phyloP scores from a whole-genome alignment of 139 green algal genomes.

The Chlamydomonas asymmetrica region DNA sequence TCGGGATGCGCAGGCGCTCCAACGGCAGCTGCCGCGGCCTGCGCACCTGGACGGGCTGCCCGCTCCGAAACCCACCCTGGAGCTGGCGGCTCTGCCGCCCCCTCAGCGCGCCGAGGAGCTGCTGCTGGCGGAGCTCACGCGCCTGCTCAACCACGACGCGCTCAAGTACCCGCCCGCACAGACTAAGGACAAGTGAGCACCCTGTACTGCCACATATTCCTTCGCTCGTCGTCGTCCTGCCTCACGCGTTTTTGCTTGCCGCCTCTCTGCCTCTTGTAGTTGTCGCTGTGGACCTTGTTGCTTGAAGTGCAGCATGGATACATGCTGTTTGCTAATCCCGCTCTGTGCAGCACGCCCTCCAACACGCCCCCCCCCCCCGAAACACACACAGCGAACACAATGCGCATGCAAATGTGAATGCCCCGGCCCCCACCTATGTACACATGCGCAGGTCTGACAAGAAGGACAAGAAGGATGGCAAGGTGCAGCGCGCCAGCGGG shows the following conservation, averaged over 20 bases:
- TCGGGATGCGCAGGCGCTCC: constrained; percentile 79
- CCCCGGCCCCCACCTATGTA: too few species aligned
- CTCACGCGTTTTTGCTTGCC: too few species aligned
- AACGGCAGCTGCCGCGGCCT: constrained; percentile 77
- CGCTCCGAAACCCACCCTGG: constrained; percentile 19
- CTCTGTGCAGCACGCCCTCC: not conserved
- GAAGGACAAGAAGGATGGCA: constrained; percentile 14
- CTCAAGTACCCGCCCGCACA: constrained; percentile 69
- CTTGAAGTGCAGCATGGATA: too few species aligned
- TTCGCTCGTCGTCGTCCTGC: too few species aligned
- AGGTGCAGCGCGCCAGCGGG: constrained; percentile 12
- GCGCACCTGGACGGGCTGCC: constrained; percentile 46
- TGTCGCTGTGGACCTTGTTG: too few species aligned
- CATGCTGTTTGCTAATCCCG: too few species aligned
- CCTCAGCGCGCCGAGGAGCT: constrained; percentile 60
- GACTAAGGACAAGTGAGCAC: constrained; percentile 15
- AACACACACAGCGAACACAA: too few species aligned
- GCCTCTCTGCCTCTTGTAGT: too few species aligned
- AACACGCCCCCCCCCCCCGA: not conserved
- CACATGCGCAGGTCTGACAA: constrained; percentile 3
- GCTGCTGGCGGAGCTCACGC: constrained; percentile 66
- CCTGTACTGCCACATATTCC: too few species aligned
- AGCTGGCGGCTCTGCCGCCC: constrained; percentile 6
- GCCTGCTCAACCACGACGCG: constrained; percentile 72
- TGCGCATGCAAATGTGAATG: too few species aligned